Base-by-base conservation (phyloP, 2,329 filamentous ascomycete genomes). In the Fusarium veterinarium region DNA sequence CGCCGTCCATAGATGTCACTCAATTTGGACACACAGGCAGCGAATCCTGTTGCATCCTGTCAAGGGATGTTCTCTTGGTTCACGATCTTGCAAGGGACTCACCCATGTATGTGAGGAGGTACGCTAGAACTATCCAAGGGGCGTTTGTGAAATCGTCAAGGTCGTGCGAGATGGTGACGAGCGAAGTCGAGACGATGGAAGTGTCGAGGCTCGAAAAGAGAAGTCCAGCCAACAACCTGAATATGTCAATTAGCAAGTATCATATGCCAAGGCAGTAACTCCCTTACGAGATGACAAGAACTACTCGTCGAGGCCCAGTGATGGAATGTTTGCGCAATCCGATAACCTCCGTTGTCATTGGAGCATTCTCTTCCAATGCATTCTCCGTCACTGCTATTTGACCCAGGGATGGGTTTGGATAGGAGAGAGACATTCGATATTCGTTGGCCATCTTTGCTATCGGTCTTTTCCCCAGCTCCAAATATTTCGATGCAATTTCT, bases 1-100 rank as follows among this genome's bases (percentile, higher is more conserved):
- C 83, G 83, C 33, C 87, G 84, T n/a, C 88, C 88, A 60, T 89
- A 89, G 23, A 90, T 87, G 74, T 90, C 88, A 72, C 88, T 90
- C 42, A 89, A 78, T 70, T 89, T 89, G n/a, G 88, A 87, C 65
- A 89, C 86, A 55, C 86, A 85, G 33, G 89, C 85, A 7, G 88
- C 86, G 53, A 89, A 88, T n/a, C 87, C 86, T 88, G 51, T 61
- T 23, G 38, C 51, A 63, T 64, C 17, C 71, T 70, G 67, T 73
- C 44, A 70, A 68, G 66, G 40, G 14, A 5, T 38, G 53, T 49
- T 59, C 35, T 33, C 41, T 45, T n/a, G n/a, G 31, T 31, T 37
- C 40, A 56, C 16, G 25, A 16, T 11, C 40, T 33, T 25, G 28
- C 33, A n/a, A 37, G 14, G 28, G 35, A 64, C 81, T 64, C 76